These are phyloP conservation scores for Stemphylium vesicarium DNA, from an alignment of 2,329 filamentous ascomycete genomes.

Conservation along the genomic window DNA sequence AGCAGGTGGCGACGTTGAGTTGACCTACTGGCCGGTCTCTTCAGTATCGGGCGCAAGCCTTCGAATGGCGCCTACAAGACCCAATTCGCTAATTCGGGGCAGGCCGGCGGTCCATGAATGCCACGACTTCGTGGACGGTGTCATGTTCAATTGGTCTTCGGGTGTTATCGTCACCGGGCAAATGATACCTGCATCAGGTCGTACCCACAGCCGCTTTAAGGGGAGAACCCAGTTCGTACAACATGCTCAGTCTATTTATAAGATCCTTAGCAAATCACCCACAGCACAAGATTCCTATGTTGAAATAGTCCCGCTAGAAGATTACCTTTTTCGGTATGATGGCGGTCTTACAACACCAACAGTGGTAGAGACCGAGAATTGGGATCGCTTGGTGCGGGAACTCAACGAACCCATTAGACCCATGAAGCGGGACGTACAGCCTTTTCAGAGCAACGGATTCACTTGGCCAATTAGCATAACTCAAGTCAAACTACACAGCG, in stretches of 20 bases:
- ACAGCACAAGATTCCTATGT: not conserved
- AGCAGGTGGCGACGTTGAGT: not conserved
- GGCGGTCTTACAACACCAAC: not conserved
- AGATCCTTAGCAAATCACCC: not conserved
- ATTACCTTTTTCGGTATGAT: slow-evolving; percentile 2
- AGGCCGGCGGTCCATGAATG: not conserved
- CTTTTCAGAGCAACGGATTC: not conserved
- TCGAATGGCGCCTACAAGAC: not conserved
- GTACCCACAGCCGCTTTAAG: not conserved
- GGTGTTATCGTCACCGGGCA: slow-evolving; percentile 1
- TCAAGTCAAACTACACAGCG: not conserved
- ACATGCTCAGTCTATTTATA: not conserved
- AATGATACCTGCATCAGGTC: not conserved
- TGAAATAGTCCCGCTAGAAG: not conserved
- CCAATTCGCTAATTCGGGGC: not conserved
- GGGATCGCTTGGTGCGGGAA: not conserved
- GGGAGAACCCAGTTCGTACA: not conserved
- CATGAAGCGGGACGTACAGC: not conserved
- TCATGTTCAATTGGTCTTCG: not conserved
- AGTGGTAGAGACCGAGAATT: not conserved
- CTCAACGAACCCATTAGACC: not conserved
- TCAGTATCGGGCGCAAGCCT: not conserved
- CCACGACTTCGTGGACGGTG: not conserved
- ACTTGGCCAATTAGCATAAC: not conserved
- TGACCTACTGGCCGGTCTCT: slow-evolving; percentile 4